Evolutionary conservation across 2,329 filamentous ascomycete genomes (phyloP).

Genomic region (Microdochium bolleyi): DNA sequence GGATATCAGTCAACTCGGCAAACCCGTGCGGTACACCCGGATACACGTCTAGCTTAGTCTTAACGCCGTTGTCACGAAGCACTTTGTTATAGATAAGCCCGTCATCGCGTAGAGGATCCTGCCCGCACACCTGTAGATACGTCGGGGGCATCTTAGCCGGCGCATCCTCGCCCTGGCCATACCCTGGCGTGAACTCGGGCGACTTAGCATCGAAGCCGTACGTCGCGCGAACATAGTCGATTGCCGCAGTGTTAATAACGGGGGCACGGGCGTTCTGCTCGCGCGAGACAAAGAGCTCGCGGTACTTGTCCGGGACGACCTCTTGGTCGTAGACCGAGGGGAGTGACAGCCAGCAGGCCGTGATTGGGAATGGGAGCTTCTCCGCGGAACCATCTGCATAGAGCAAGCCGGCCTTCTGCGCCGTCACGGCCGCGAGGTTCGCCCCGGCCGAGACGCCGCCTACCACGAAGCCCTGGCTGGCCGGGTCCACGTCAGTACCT

Average conservation of each 20-base stretch:
- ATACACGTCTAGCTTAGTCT: constrained; percentile 30
- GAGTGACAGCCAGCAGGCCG: neutral
- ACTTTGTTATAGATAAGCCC: constrained; percentile 41
- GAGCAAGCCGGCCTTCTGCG: constrained; percentile 21
- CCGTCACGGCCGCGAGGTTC: constrained; percentile 26
- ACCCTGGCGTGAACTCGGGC: neutral
- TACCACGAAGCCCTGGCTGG: constrained; percentile 34
- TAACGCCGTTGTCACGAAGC: constrained; percentile 29
- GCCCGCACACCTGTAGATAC: constrained; percentile 41
- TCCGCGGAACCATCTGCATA: neutral
- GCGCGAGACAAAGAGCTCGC: neutral
- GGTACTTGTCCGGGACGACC: neutral
- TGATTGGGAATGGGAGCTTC: neutral
- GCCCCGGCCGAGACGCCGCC: constrained; percentile 41
- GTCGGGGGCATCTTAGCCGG: constrained; percentile 25
- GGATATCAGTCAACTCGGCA: constrained; percentile 14
- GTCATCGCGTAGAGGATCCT: constrained; percentile 44
- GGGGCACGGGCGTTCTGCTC: neutral
- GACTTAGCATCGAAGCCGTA: neutral
- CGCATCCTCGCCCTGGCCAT: neutral
- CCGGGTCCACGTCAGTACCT: constrained; percentile 24
- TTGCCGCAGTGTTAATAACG: neutral
- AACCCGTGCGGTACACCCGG: constrained; percentile 16
- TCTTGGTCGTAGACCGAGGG: neutral
- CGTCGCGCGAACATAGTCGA: neutral